Conservation (phyloP, 2,329 filamentous ascomycete species). For the Penicillium sp. region DNA sequence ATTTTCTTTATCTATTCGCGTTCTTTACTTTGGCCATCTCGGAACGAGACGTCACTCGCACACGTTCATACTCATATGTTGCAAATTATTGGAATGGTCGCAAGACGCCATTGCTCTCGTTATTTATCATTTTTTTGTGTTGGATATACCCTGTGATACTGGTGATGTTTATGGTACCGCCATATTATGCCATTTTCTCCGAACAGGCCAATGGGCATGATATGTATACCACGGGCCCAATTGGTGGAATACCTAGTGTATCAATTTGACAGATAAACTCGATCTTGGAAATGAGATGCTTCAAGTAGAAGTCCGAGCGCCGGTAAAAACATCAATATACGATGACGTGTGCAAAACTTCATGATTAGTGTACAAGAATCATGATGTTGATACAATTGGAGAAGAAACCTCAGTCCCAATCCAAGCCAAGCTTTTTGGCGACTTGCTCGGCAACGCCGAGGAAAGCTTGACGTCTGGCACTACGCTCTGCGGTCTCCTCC, state of each 20-base stretch:
- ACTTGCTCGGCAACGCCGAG: slow-evolving; percentile 63
- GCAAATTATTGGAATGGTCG: neutral
- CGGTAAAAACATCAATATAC: neutral
- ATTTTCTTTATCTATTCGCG: neutral
- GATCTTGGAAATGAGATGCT: neutral
- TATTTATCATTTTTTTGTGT: neutral
- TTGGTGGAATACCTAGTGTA: neutral
- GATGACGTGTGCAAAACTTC: neutral
- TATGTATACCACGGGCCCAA: neutral
- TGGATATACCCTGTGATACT: slow-evolving; percentile 1
- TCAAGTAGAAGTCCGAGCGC: neutral
- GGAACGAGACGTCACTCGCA: neutral
- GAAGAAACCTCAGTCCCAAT: slow-evolving; percentile 33
- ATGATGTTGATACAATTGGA: neutral
- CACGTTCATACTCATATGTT: neutral
- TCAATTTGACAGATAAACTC: neutral
- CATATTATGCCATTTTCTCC: neutral
- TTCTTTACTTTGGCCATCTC: neutral
- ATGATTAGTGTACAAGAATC: neutral
- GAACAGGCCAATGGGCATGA: neutral
- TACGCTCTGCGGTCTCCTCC: slow-evolving; percentile 63
- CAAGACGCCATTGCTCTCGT: neutral
- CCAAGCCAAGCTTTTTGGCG: slow-evolving; percentile 43
- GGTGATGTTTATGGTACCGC: neutral
- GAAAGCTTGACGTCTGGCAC: slow-evolving; percentile 70